phyloP scores from a whole-genome alignment of 805 yeast genomes.

The Lipomyces spencermartinsiae region DNA sequence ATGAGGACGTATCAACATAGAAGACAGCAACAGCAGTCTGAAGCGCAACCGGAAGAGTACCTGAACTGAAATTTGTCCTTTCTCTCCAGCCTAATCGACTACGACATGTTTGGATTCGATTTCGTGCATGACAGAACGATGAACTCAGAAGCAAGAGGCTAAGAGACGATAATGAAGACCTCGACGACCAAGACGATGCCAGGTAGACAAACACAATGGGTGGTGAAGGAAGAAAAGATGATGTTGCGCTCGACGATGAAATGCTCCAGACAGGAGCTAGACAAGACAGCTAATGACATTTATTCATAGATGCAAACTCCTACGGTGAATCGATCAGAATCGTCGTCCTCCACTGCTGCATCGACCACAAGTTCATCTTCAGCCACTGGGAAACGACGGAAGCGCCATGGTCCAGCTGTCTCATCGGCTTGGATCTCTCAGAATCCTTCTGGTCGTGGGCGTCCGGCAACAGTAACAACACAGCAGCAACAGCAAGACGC shows the following conservation, averaged over 20 bases:
- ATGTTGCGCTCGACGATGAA: neutral
- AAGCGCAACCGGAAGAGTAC: neutral
- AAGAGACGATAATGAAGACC: slow-evolving; percentile 4
- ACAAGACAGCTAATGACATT: neutral
- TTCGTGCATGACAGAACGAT: neutral
- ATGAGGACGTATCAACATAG: neutral
- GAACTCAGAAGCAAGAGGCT: slow-evolving; percentile 12
- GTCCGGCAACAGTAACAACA: slow-evolving; percentile 14
- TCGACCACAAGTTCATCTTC: neutral
- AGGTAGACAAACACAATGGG: neutral
- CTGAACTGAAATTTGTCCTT: no score
- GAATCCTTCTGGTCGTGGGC: slow-evolving; percentile 30
- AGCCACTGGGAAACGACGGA: slow-evolving; percentile 21
- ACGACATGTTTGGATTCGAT: no score
- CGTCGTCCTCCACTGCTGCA: neutral
- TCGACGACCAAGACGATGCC: neutral
- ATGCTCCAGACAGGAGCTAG: neutral
- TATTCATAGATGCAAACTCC: neutral
- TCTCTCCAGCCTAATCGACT: no score
- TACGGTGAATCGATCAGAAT: neutral
- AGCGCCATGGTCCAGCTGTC: slow-evolving; percentile 36
- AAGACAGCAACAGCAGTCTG: slow-evolving; percentile 3
- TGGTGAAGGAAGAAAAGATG: neutral
- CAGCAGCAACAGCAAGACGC: slow-evolving; percentile 15
- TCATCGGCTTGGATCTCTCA: slow-evolving; percentile 34